Conservation (phyloP, 148 eudicot species). For the Rhododendron ferrugineum region DNA sequence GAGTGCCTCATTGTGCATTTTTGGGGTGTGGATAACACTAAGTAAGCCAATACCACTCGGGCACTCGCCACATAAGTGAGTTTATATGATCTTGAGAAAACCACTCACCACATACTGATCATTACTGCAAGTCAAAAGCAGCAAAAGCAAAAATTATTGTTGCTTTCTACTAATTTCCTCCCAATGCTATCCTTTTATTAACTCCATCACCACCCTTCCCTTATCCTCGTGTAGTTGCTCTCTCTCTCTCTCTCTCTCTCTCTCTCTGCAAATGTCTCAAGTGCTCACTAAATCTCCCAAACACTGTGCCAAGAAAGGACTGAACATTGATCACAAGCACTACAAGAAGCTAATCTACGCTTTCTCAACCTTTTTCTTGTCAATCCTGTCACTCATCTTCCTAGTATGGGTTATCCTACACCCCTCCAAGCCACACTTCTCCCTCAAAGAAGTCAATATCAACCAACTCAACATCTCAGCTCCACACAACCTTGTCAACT, state of each 20-base stretch:
- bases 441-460: conserved; percentile 51
- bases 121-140: conserved; percentile 15
- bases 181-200: conserved; percentile 16
- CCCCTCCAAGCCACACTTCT: conserved; percentile 74
- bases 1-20: neutral
- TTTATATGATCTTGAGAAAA: neutral
- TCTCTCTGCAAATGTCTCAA: conserved; percentile 58
- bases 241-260: conserved; percentile 8
- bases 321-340: conserved; percentile 31
- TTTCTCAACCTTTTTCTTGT: conserved; percentile 41
- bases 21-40: neutral
- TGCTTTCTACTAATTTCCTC: conserved; percentile 10
- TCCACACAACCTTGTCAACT: conserved; percentile 42
- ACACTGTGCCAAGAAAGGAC: conserved; percentile 70
- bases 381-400: conserved; percentile 53
- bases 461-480: conserved; percentile 62
- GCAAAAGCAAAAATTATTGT: conserved; percentile 14
- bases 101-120: neutral
- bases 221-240: conserved; percentile 16
- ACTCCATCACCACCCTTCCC: conserved; percentile 15
- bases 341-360: conserved; percentile 60
- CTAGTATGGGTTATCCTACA: conserved; percentile 67
- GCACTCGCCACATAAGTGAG: neutral
- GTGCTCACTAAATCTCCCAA: conserved; percentile 52
- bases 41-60: neutral